phyloP scores from a whole-genome alignment of 495 filamentous ascomycete species.

The Aspergillus sclerotioniger region DNA sequence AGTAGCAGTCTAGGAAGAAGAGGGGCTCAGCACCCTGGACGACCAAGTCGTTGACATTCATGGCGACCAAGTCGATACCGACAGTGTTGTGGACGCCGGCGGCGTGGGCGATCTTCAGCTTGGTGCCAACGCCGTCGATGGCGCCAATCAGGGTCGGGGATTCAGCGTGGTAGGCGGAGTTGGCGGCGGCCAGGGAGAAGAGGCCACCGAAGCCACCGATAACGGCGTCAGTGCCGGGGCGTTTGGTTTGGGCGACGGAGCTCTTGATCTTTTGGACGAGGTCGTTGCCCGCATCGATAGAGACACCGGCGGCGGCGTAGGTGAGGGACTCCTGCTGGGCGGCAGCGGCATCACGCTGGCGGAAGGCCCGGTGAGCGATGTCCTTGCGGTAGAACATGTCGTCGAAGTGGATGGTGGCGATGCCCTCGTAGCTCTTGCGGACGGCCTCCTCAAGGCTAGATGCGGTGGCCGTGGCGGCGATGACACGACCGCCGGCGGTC shows the following conservation, averaged over 20 bases:
- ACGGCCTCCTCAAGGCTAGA: slow-evolving; percentile 76
- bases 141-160: slow-evolving; percentile 81
- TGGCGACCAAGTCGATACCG: slow-evolving; percentile 93
- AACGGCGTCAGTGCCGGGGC: slow-evolving; percentile 81
- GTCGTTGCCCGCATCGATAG: slow-evolving; percentile 86
- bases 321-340: slow-evolving; percentile 60
- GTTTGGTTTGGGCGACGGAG: slow-evolving; percentile 72
- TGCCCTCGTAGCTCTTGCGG: slow-evolving; percentile 75
- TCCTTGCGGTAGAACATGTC: slow-evolving; percentile 92
- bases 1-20: slow-evolving; percentile 96
- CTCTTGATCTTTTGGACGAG: slow-evolving; percentile 87
- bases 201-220: slow-evolving; percentile 95
- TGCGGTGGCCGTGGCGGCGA: slow-evolving; percentile 80
- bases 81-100: slow-evolving; percentile 89
- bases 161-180: slow-evolving; percentile 60
- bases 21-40: slow-evolving; percentile 92
- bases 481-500: slow-evolving; percentile 85
- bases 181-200: slow-evolving; percentile 73
- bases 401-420: slow-evolving; percentile 77
- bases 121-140: slow-evolving; percentile 95
- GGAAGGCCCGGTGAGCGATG: slow-evolving; percentile 71
- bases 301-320: slow-evolving; percentile 90
- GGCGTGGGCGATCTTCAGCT: slow-evolving; percentile 88
- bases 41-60: slow-evolving; percentile 97
- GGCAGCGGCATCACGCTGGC: slow-evolving; percentile 37